These are phyloP conservation scores for Trametes punicea DNA, from an alignment of 768 basidiomycete species.

Conservation along the genomic window DNA sequence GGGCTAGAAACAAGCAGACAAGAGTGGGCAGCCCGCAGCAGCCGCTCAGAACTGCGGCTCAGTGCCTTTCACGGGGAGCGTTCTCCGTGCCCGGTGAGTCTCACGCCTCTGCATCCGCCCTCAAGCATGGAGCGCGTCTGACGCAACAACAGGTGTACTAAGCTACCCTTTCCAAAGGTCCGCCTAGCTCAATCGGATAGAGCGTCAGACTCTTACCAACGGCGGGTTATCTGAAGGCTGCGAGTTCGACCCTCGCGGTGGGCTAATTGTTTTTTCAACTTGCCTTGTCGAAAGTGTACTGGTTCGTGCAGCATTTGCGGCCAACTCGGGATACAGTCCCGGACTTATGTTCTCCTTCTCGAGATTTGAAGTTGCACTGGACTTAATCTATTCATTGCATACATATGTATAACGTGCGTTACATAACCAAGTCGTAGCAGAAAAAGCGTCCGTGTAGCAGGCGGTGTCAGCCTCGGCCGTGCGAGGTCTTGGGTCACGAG, in stretches of 20 bases:
- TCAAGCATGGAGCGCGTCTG: neutral
- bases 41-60: too few relatives aligned
- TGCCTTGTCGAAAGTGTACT: neutral
- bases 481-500: slow-evolving; percentile 10
- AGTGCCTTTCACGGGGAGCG: too few relatives aligned
- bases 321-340: too few relatives aligned
- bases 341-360: too few relatives aligned
- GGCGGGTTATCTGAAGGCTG: slow-evolving; percentile 49
- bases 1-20: neutral
- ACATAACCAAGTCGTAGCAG: slow-evolving; percentile 11
- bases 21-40: too few relatives aligned
- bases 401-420: slow-evolving; percentile 12
- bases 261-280: slow-evolving; percentile 38
- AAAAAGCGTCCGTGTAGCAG: slow-evolving; percentile 9
- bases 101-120: neutral
- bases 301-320: neutral
- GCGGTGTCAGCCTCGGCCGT: neutral
- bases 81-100: slow-evolving; percentile 4
- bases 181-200: slow-evolving; percentile 68
- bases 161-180: slow-evolving; percentile 30
- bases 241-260: slow-evolving; percentile 65
- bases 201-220: slow-evolving; percentile 56
- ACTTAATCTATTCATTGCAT: slow-evolving; percentile 5
- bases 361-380: neutral
- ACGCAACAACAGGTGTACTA: neutral